Conservation (phyloP, 2,329 filamentous ascomycete genomes). For the Ilyonectria destructans region DNA sequence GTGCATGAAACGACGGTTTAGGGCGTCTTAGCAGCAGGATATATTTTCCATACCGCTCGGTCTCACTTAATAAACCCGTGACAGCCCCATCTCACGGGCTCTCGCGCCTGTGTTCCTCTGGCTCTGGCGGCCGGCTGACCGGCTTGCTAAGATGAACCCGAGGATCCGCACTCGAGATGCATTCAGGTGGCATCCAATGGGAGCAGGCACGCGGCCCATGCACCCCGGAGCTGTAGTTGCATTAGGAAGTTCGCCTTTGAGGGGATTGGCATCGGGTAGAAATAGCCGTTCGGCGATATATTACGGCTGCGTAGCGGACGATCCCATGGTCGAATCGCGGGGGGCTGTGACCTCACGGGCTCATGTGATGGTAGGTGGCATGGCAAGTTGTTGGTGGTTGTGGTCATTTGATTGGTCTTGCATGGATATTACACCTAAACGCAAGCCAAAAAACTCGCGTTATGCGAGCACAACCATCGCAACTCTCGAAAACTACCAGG, state of each 20-base stretch:
- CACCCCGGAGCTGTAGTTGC: constrained; percentile 2
- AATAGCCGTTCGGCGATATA: not conserved
- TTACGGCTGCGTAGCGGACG: constrained; percentile 13
- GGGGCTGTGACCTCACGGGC: constrained; percentile 12
- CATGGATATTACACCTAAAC: not conserved
- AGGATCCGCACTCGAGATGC: not conserved
- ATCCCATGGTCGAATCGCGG: constrained; percentile 20
- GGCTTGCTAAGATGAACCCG: constrained; percentile 10
- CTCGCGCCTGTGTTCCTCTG: not conserved
- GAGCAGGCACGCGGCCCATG: constrained; percentile 15
- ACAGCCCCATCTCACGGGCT: constrained; percentile 2
- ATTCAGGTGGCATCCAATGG: constrained; percentile 6
- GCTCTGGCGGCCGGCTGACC: constrained; percentile 13
- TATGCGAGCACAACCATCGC: not conserved
- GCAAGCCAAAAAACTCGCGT: not conserved
- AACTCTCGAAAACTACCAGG: not conserved
- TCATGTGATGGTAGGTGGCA: constrained; percentile 9
- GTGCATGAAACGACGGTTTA: not conserved
- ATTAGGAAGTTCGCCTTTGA: constrained; percentile 17
- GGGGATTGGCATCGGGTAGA: constrained; percentile 12
- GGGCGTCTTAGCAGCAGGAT: not conserved
- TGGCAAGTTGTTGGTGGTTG: not conserved
- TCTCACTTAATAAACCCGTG: constrained; percentile 12
- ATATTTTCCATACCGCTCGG: not conserved
- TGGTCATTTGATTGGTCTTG: not conserved